These are phyloP conservation scores for Onygenales sp. DNA, from an alignment of 2,329 filamentous ascomycete species.

Conservation along the genomic window DNA sequence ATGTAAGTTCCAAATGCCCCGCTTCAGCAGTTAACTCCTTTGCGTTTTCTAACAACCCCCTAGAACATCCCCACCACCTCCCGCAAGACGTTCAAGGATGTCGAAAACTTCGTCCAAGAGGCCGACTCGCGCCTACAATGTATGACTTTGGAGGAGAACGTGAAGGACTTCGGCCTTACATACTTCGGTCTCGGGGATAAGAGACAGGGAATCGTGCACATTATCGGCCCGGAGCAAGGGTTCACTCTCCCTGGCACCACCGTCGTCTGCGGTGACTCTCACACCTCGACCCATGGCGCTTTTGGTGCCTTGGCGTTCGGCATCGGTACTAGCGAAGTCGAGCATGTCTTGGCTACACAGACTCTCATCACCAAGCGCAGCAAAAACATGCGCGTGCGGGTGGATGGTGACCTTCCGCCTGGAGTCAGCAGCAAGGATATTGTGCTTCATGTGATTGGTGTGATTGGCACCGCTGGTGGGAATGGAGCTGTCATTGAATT, in stretches of 20 bases:
- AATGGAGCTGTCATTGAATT: constrained; percentile 95
- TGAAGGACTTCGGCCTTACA: constrained; percentile 90
- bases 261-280: constrained; percentile 93
- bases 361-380: constrained; percentile 88
- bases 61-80: constrained; percentile 91
- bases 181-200: constrained; percentile 96
- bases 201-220: constrained; percentile 95
- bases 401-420: constrained; percentile 79
- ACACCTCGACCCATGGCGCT: constrained; percentile 95
- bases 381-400: constrained; percentile 98
- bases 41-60: neutral
- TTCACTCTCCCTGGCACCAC: constrained; percentile 97
- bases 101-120: constrained; percentile 88
- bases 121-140: constrained; percentile 90
- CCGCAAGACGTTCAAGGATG: constrained; percentile 86
- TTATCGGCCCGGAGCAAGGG: constrained; percentile 96
- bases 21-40: neutral
- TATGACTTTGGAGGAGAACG: constrained; percentile 91
- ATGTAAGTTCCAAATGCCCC: constrained; percentile 53
- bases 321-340: constrained; percentile 96
- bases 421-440: constrained; percentile 96
- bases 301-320: constrained; percentile 93
- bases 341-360: constrained; percentile 95
- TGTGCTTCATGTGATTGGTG: constrained; percentile 82
- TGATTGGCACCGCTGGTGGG: constrained; percentile 90